Evolutionary conservation across 371 early-diverging fungal genomes (phyloP).

Genomic region (Dichotomocladium elegans): DNA sequence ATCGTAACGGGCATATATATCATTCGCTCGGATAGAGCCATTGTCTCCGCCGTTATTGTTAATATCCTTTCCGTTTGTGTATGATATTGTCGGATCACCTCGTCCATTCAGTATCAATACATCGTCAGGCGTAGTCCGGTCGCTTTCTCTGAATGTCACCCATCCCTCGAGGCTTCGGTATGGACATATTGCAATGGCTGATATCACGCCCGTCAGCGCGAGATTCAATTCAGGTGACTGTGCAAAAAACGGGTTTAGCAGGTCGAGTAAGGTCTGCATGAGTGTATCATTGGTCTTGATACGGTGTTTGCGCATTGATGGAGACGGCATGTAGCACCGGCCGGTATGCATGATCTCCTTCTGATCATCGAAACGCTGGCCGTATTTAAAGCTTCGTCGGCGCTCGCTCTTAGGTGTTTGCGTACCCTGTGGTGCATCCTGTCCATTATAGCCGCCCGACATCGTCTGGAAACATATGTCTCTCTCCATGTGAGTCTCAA

Average conservation of each 20-base stretch:
- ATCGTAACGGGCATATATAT: slow-evolving; percentile 31
- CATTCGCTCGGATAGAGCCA: slow-evolving; percentile 24
- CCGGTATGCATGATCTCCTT: slow-evolving; percentile 4
- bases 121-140: slow-evolving; percentile 47
- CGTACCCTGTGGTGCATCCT: too few species aligned
- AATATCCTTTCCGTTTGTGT: too few species aligned
- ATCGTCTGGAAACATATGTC: slow-evolving; percentile 58
- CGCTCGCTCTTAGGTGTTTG: slow-evolving; percentile 39
- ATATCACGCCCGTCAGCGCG: slow-evolving; percentile 84
- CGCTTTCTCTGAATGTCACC: slow-evolving; percentile 69
- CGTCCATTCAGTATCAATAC: slow-evolving; percentile 41
- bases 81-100: too few species aligned
- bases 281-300: slow-evolving; percentile 61
- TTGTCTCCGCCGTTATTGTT: slow-evolving; percentile 5
- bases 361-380: slow-evolving; percentile 42
- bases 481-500: slow-evolving; percentile 59
- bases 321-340: slow-evolving; percentile 1
- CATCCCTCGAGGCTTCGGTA: slow-evolving; percentile 75
- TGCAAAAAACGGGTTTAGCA: slow-evolving; percentile 76
- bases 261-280: slow-evolving; percentile 57
- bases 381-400: slow-evolving; percentile 60
- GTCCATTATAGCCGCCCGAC: slow-evolving; percentile 28
- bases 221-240: slow-evolving; percentile 88
- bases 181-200: slow-evolving; percentile 77
- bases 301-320: slow-evolving; percentile 42